Percentiles rank a stretch among this genome's conserved stretches.
These are phyloP conservation scores for Telfairia occidentalis DNA, from an alignment of 331 rosid species.

Conservation along the genomic window DNA sequence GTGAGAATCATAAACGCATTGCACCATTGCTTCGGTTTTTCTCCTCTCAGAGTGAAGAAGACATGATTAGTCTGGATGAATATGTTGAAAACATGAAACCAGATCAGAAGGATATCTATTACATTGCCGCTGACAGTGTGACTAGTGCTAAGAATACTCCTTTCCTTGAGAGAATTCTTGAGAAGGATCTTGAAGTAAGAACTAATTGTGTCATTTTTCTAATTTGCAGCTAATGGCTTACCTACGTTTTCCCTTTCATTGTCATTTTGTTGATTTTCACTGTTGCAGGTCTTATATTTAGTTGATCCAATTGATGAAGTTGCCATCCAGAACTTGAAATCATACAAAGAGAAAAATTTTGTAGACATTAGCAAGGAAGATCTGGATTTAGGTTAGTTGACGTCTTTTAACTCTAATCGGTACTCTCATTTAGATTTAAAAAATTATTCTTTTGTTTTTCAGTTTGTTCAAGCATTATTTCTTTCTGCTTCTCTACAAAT, in stretches of 20 bases:
- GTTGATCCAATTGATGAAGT: slow-evolving; percentile 96
- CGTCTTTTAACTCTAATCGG: background rate
- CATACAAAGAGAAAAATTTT: slow-evolving; percentile 83
- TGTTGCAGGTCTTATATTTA: slow-evolving; percentile 62
- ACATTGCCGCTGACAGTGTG: slow-evolving; percentile 87
- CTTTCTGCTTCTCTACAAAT: background rate
- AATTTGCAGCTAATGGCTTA: background rate
- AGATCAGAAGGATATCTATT: slow-evolving; percentile 88
- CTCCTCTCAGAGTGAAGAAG: slow-evolving; percentile 83
- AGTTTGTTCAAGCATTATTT: background rate
- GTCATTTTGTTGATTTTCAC: background rate
- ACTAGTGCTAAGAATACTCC: slow-evolving; percentile 84
- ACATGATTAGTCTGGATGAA: slow-evolving; percentile 77
- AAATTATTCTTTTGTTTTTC: background rate
- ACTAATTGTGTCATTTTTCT: background rate
- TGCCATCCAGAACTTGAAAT: slow-evolving; percentile 81
- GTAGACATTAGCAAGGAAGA: slow-evolving; percentile 97
- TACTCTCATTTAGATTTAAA: background rate
- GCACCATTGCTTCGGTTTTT: slow-evolving; percentile 88
- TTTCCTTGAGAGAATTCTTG: slow-evolving; percentile 72
- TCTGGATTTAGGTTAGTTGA: slow-evolving; percentile 61
- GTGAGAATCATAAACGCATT: slow-evolving; percentile 87
- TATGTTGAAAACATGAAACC: slow-evolving; percentile 93
- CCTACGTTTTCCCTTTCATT: background rate
- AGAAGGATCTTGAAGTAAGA: slow-evolving; percentile 74